Evolutionary conservation across 2,329 filamentous ascomycete genomes (phyloP), one percentile per base, ranked within the genome.

Genomic region (Xylariomycetidae sp.): DNA sequence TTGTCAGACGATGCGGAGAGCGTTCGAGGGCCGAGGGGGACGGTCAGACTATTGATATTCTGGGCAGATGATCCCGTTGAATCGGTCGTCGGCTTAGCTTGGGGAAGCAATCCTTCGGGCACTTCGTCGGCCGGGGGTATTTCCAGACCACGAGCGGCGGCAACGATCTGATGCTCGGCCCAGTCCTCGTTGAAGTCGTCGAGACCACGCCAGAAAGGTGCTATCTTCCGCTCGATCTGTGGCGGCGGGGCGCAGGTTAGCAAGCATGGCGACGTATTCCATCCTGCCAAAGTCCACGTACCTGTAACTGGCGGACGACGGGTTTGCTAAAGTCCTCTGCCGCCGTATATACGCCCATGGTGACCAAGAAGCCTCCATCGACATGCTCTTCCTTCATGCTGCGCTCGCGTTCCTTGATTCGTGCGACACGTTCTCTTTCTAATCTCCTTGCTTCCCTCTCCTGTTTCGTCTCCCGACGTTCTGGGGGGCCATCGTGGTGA

Each of bases 111-210:
- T 44, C 68, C 71, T 50, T 92, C 84, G 5, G 82, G 75, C 3
- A 87, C 78, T 48, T 89, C 79, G 58, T 95, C 88, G 29, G 90
- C 76, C 6, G 85, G 74, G 10, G 92, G 92, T 31, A 96, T 79
- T 3, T 85, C 77, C 35, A 93, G 72, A 14, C 86, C 89, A 52
- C 87, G 79, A 31, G 83, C 92, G 16, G 86, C 88, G 37, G 90
- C 88, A 49, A 95, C 78, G n/a, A 98, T 76, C 60, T 98, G 92
- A 59, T 92, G 81, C 53, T 98, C 92, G 10, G 87, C 84, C 92
- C 92, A 98, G 32, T 77, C 84, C 15, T 85, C 76, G 12, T 81
- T 82, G 59, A 92, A 87, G 58, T 96, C 89, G 44, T 95, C 82
- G 4, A 98, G 67, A 5, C 92, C 92, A 54, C 83, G 82, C 88